phyloP scores from a whole-genome alignment of 441 rosid species.

The Flueggea neowawraea region DNA sequence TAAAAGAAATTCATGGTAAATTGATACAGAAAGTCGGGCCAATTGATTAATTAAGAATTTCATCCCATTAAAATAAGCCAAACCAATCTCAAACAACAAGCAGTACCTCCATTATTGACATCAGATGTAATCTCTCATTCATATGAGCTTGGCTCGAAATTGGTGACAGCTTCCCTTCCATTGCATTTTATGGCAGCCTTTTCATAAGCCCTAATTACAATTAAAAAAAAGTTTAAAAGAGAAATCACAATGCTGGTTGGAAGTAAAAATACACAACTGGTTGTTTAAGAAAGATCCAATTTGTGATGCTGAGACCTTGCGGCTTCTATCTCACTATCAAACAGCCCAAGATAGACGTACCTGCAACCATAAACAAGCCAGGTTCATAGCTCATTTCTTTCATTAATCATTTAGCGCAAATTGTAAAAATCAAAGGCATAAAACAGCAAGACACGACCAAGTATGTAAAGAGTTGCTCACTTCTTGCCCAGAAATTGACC shows the following conservation, averaged over 20 bases:
- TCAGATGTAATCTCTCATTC: constrained; percentile 23
- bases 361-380: constrained; percentile 33
- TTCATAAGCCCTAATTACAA: constrained; percentile 74
- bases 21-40: background rate
- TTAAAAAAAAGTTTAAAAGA: constrained; percentile 11
- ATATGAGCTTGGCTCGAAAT: constrained; percentile 65
- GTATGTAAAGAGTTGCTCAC: constrained; percentile 29
- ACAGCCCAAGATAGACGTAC: constrained; percentile 91
- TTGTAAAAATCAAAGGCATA: too few relatives aligned
- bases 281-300: constrained; percentile 5
- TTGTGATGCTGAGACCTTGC: constrained; percentile 56
- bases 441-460: background rate
- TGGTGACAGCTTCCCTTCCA: constrained; percentile 89
- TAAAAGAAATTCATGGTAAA: constrained; percentile 1
- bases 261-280: background rate
- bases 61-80: too few relatives aligned
- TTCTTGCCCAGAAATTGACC: constrained; percentile 92
- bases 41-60: background rate
- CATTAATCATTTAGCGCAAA: too few relatives aligned
- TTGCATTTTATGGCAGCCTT: constrained; percentile 78
- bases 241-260: background rate
- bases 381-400: too few relatives aligned
- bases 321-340: constrained; percentile 84
- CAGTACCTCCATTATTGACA: too few relatives aligned
- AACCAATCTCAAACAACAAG: too few relatives aligned